Conservation (phyloP, 108 stramenopile genomes). For the Skeletonema potamos region DNA sequence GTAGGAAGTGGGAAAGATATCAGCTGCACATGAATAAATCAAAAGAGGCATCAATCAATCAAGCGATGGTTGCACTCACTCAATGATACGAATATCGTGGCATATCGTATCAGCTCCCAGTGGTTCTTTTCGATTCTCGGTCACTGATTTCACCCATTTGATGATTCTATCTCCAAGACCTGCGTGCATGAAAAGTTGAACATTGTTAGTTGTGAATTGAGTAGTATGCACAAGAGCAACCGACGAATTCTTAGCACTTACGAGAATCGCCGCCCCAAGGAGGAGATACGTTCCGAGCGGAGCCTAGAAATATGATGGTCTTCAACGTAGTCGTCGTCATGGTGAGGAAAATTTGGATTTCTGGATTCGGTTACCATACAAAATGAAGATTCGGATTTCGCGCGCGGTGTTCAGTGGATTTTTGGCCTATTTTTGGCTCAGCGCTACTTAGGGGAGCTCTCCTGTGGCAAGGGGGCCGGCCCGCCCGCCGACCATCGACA, state of each 20-base stretch:
- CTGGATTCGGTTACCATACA: no score
- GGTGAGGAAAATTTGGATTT: neutral
- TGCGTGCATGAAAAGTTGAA: neutral
- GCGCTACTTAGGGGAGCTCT: no score
- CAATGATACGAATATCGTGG: constrained; percentile 56
- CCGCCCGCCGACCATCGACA: no score
- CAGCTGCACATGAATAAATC: neutral
- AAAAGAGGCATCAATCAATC: neutral
- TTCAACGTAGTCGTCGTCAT: constrained; percentile 49
- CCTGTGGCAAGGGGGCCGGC: no score
- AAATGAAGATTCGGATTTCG: no score
- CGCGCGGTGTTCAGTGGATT: no score
- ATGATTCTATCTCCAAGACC: constrained; percentile 62
- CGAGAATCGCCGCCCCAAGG: constrained; percentile 58
- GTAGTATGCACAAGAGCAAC: neutral
- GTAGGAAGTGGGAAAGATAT: neutral
- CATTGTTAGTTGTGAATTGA: neutral
- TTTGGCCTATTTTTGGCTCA: no score
- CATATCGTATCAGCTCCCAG: constrained; percentile 48
- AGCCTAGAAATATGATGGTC: constrained; percentile 72
- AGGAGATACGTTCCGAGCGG: constrained; percentile 47
- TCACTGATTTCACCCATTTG: constrained; percentile 50
- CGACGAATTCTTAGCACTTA: neutral
- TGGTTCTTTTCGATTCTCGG: constrained; percentile 32
- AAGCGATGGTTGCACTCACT: constrained; percentile 3